Evolutionary conservation across 352 stramenopile species (phyloP).

Genomic region (Phytopythium aichiense): DNA sequence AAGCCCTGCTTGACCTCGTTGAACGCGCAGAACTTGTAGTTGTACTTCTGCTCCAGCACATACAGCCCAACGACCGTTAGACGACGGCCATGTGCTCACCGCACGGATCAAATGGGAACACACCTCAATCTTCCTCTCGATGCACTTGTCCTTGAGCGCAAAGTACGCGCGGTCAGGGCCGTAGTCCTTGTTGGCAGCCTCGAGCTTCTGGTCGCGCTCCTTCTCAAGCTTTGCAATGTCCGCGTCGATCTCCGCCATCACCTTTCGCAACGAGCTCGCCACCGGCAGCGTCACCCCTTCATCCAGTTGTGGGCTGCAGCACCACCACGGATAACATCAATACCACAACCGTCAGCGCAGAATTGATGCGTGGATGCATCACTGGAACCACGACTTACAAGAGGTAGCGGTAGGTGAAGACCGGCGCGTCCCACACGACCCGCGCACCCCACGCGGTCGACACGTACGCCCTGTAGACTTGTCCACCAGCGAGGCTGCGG

Average conservation of each 20-base stretch:
- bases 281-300: slow-evolving; percentile 44
- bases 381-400: slow-evolving; percentile 42
- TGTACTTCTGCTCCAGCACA: slow-evolving; percentile 56
- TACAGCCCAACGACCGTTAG: not conserved
- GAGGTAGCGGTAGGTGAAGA: slow-evolving; percentile 68
- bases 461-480: slow-evolving; percentile 45
- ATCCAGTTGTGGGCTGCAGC: slow-evolving; percentile 52
- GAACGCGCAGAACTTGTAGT: slow-evolving; percentile 89
- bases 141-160: slow-evolving; percentile 69
- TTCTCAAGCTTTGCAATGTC: slow-evolving; percentile 55
- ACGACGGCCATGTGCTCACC: not conserved
- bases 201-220: slow-evolving; percentile 35
- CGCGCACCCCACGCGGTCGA: slow-evolving; percentile 36
- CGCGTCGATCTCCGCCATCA: slow-evolving; percentile 59
- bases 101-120: not conserved
- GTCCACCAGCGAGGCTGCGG: slow-evolving; percentile 49
- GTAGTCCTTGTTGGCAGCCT: slow-evolving; percentile 51
- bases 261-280: slow-evolving; percentile 64
- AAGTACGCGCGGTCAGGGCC: slow-evolving; percentile 71
- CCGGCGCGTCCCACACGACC: slow-evolving; percentile 64
- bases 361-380: not conserved
- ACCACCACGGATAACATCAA: slow-evolving; percentile 6
- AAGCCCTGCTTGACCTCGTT: slow-evolving; percentile 72
- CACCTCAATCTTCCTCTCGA: slow-evolving; percentile 76
- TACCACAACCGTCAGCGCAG: not conserved